Evolutionary conservation across 768 basidiomycete species (phyloP).

Genomic region (Mycena floridula): DNA sequence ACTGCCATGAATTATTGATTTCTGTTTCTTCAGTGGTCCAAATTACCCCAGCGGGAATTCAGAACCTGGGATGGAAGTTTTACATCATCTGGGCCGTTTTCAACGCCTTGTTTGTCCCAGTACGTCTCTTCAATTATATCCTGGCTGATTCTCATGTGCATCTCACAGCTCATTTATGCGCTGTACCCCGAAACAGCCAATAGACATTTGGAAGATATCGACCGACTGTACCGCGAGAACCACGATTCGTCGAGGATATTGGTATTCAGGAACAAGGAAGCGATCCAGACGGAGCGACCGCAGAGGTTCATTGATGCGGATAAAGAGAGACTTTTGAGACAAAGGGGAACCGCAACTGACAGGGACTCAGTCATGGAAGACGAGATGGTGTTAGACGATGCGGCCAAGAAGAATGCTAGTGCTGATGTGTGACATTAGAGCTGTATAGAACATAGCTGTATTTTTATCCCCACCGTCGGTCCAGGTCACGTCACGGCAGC

Average conservation of each 20-base stretch:
- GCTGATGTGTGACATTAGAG: no score
- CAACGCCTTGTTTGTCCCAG: conserved; percentile 43
- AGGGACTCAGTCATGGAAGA: no score
- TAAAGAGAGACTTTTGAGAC: conserved; percentile 13
- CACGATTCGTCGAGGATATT: conserved; percentile 27
- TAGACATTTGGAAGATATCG: conserved; percentile 44
- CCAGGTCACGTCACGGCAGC: no score
- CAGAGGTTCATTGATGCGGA: conserved; percentile 36
- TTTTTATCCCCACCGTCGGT: no score
- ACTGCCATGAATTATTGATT: no score
- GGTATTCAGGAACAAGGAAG: conserved; percentile 37
- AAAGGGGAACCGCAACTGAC: no score
- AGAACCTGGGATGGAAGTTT: conserved; percentile 41
- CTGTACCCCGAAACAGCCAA: conserved; percentile 47
- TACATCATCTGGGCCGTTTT: conserved; percentile 45
- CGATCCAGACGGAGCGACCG: conserved; percentile 35
- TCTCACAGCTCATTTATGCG: conserved; percentile 35
- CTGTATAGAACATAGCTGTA: no score
- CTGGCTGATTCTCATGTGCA: not conserved
- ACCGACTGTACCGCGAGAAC: conserved; percentile 40
- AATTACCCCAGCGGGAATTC: conserved; percentile 41
- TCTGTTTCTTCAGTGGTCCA: no score
- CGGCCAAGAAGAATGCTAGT: not conserved
- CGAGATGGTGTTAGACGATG: no score
- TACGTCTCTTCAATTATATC: conserved; percentile 14